phyloP scores from a whole-genome alignment of 768 basidiomycete genomes.

The Termitomyces sp. region DNA sequence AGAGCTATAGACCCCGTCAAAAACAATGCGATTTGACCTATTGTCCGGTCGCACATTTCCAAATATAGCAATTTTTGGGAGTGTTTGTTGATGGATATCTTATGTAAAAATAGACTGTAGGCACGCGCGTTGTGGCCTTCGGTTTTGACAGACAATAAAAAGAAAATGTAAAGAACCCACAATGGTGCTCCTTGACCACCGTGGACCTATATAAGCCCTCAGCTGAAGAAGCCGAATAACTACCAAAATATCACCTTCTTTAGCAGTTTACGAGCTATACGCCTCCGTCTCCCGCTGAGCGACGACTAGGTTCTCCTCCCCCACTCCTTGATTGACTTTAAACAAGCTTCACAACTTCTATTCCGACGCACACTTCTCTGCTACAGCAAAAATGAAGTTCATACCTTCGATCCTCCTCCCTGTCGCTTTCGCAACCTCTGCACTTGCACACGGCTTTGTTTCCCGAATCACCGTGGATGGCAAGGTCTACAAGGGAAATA shows the following conservation, averaged over 20 bases:
- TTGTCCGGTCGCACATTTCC: background rate
- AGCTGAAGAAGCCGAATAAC: background rate
- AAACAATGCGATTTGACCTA: background rate
- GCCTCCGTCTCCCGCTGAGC: conserved; percentile 2
- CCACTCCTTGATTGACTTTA: conserved; percentile 4
- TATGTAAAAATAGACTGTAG: background rate
- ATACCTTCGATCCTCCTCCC: conserved; percentile 27
- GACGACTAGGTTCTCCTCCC: conserved; percentile 1
- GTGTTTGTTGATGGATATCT: background rate
- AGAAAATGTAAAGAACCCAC: background rate
- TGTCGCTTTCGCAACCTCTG: conserved; percentile 32
- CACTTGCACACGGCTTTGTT: conserved; percentile 45
- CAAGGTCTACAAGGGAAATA: conserved; percentile 34
- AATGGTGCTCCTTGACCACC: background rate
- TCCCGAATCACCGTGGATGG: conserved; percentile 36
- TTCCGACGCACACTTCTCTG: background rate
- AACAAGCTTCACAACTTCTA: background rate
- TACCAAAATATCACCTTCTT: background rate
- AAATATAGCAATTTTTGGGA: background rate
- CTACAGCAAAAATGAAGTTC: conserved; percentile 19
- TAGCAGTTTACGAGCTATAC: background rate
- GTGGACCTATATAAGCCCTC: background rate
- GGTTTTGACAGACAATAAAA: background rate
- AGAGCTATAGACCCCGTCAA: background rate
- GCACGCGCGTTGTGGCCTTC: background rate